A percentile compares a stretch with the other conserved stretches of the same genome.
phyloP scores from a whole-genome alignment of 2,329 filamentous ascomycete species.

The Mycocentrospora acerina region DNA sequence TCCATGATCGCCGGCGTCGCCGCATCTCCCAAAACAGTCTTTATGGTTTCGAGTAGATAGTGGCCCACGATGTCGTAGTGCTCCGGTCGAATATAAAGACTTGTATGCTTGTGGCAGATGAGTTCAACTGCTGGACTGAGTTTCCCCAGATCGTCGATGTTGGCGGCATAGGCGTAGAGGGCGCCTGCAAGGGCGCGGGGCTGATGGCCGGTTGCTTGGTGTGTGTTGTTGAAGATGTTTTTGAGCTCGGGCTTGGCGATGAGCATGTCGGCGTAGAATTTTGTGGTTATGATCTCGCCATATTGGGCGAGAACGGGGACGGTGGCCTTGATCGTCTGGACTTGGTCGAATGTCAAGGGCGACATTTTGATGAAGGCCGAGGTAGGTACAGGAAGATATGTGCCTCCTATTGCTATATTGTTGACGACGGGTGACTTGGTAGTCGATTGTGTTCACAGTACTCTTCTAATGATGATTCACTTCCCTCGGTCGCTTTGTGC shows the following conservation, averaged over 20 bases:
- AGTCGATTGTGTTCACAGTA: background rate
- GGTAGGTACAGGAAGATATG: background rate
- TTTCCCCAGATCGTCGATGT: conserved; percentile 68
- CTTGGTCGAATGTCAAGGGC: conserved; percentile 62
- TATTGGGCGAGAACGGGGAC: conserved; percentile 68
- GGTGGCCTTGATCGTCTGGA: conserved; percentile 67
- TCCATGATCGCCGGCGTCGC: conserved; percentile 65
- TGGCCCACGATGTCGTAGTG: conserved; percentile 72
- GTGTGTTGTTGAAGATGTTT: conserved; percentile 70
- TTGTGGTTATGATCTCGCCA: conserved; percentile 67
- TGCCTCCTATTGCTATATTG: background rate
- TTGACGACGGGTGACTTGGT: background rate
- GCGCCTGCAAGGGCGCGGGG: conserved; percentile 68
- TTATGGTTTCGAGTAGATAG: conserved; percentile 68
- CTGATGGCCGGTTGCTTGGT: conserved; percentile 69
- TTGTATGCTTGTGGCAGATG: conserved; percentile 76
- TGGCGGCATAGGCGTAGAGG: conserved; percentile 69
- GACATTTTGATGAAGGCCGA: conserved; percentile 22
- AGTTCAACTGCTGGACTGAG: conserved; percentile 62
- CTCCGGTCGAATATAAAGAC: conserved; percentile 66
- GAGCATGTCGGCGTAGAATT: conserved; percentile 72
- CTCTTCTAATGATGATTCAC: no score
- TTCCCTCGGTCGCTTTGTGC: no score
- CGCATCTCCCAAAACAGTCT: conserved; percentile 64
- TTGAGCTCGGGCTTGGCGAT: conserved; percentile 65